phyloP scores from a whole-genome alignment of 2,329 filamentous ascomycete species.

The Pseudogymnoascus sp. region DNA sequence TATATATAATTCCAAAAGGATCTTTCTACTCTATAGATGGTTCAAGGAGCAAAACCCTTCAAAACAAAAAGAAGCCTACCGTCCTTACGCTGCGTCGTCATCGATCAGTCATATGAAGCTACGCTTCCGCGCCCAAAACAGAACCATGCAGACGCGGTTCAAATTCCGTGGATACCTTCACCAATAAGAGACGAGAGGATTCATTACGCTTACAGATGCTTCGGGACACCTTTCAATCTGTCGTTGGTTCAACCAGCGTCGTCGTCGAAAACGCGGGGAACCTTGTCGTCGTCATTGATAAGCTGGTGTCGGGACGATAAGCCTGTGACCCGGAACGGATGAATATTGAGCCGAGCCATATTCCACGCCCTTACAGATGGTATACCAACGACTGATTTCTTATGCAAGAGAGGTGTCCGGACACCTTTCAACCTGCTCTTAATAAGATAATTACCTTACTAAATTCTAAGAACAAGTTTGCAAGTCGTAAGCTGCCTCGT shows the following conservation, averaged over 20 bases:
- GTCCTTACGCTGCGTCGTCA: not conserved
- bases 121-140: not conserved
- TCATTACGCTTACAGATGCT: not conserved
- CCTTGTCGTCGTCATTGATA: constrained; percentile 6
- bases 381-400: not conserved
- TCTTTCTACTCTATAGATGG: not conserved
- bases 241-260: not conserved
- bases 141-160: not conserved
- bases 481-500: not conserved
- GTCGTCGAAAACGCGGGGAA: not conserved
- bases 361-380: not conserved
- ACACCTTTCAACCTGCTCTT: not conserved
- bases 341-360: not conserved
- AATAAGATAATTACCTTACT: not conserved
- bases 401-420: not conserved
- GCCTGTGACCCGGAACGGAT: not conserved
- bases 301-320: not conserved
- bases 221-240: not conserved
- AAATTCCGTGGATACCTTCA: not conserved
- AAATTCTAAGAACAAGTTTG: too few relatives aligned
- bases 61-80: not conserved
- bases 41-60: not conserved
- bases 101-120: not conserved
- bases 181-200: not conserved
- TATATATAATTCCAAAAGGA: not conserved